phyloP scores from a whole-genome alignment of 495 filamentous ascomycete species.

The Penicillium parvum region DNA sequence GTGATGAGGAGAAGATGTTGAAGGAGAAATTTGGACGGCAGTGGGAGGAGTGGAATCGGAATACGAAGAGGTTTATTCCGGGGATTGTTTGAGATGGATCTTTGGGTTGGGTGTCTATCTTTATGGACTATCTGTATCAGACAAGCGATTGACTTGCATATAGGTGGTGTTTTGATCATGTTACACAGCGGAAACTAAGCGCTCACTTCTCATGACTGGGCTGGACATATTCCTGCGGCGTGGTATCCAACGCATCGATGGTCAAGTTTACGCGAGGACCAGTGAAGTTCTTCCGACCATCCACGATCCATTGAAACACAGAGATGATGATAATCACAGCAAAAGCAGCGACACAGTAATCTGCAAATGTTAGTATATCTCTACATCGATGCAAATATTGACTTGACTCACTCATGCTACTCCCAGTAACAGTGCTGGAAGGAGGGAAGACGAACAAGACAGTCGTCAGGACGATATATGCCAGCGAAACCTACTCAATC shows the following conservation, averaged over 20 bases:
- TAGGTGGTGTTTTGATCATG: too few species aligned
- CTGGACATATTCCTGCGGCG: background rate
- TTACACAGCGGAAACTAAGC: too few species aligned
- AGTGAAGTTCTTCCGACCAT: constrained; percentile 62
- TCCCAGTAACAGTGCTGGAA: constrained; percentile 54
- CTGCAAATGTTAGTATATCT: too few species aligned
- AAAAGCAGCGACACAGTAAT: constrained; percentile 68
- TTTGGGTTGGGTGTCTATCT: background rate
- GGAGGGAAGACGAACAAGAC: constrained; percentile 73
- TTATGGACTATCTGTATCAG: background rate
- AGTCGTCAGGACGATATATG: constrained; percentile 61
- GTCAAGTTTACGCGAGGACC: constrained; percentile 50
- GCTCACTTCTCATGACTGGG: constrained; percentile 5
- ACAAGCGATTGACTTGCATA: too few species aligned
- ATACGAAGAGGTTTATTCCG: constrained; percentile 26
- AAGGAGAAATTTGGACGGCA: constrained; percentile 32
- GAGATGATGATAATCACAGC: constrained; percentile 61
- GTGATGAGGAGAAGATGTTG: constrained; percentile 44
- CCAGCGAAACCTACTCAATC: constrained; percentile 49
- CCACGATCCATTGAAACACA: constrained; percentile 61
- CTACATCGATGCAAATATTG: too few species aligned
- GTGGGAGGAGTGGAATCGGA: constrained; percentile 42
- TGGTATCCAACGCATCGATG: constrained; percentile 10
- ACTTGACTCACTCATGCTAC: constrained; percentile 67
- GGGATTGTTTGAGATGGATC: constrained; percentile 11